Conservation (phyloP, 768 basidiomycete genomes). For the Tylopilus vinaceipallidus region DNA sequence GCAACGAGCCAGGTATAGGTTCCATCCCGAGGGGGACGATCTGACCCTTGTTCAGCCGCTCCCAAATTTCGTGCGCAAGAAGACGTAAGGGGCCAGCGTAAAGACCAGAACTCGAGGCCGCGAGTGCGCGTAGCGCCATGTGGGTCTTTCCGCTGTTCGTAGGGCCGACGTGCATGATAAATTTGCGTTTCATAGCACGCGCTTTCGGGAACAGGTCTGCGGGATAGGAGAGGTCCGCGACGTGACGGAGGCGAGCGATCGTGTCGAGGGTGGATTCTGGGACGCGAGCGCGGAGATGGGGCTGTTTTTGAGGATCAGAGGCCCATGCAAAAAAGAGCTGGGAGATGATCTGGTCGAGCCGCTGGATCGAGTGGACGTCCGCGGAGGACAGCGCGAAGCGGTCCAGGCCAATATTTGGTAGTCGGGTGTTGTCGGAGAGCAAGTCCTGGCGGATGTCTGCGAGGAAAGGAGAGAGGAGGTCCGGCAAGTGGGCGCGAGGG, state of each 20-base stretch:
- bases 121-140: slow-evolving; percentile 85
- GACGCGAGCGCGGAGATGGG: slow-evolving; percentile 27
- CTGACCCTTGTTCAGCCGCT: slow-evolving; percentile 84
- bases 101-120: slow-evolving; percentile 66
- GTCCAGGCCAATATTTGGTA: slow-evolving; percentile 37
- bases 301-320: slow-evolving; percentile 31
- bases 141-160: slow-evolving; percentile 98
- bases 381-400: slow-evolving; percentile 42
- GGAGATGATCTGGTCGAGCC: slow-evolving; percentile 50
- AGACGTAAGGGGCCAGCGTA: slow-evolving; percentile 92
- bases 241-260: slow-evolving; percentile 38
- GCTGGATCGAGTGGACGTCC: slow-evolving; percentile 22
- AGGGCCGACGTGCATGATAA: slow-evolving; percentile 96
- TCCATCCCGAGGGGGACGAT: slow-evolving; percentile 73
- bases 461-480: slow-evolving; percentile 44
- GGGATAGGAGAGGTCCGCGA: slow-evolving; percentile 44
- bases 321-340: slow-evolving; percentile 60
- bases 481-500: slow-evolving; percentile 34
- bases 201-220: slow-evolving; percentile 51
- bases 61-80: slow-evolving; percentile 93
- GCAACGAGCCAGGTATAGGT: slow-evolving; percentile 37
- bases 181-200: slow-evolving; percentile 62
- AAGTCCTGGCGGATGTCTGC: slow-evolving; percentile 37
- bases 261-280: slow-evolving; percentile 33
- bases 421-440: slow-evolving; percentile 13